A percentile compares a stretch with the other conserved stretches of the same genome.
phyloP scores from a whole-genome alignment of 164 flowering plant genomes.

The Piper betle region DNA sequence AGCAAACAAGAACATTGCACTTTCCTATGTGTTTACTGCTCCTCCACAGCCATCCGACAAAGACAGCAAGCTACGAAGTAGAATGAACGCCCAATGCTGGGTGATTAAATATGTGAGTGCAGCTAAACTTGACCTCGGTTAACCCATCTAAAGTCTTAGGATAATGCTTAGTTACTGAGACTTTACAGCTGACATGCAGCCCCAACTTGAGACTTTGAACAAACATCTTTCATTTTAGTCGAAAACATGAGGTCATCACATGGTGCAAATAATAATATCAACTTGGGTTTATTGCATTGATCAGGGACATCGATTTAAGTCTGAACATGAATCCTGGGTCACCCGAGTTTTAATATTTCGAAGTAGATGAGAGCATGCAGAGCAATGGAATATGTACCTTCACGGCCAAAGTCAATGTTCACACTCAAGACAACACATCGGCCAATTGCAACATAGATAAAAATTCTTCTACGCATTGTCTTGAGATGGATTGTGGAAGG shows the following conservation, averaged over 20 bases:
- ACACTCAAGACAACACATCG: not conserved
- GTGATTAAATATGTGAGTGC: slow-evolving; percentile 9
- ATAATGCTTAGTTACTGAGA: slow-evolving; percentile 16
- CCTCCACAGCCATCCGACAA: slow-evolving; percentile 6
- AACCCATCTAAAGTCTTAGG: slow-evolving; percentile 7
- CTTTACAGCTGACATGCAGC: slow-evolving; percentile 5
- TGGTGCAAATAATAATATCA: not conserved
- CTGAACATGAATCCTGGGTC: not conserved
- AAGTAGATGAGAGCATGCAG: no score
- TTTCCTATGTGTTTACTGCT: slow-evolving; percentile 18
- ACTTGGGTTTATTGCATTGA: not conserved
- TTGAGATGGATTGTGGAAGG: not conserved
- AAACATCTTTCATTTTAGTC: no score
- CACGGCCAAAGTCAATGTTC: no score
- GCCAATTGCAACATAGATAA: not conserved
- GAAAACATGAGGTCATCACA: no score
- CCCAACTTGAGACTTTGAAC: no score
- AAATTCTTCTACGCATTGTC: not conserved
- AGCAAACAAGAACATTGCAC: slow-evolving; percentile 1
- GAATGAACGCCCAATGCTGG: not conserved
- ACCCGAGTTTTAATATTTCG: no score
- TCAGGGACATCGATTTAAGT: not conserved
- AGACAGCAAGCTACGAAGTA: not conserved
- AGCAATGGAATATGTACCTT: no score
- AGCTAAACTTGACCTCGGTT: slow-evolving; percentile 21